A percentile compares a stretch with the other conserved stretches of the same genome.
These are phyloP conservation scores for Phylloporus rhodoxanthus DNA, from an alignment of 768 basidiomycete species.

Conservation along the genomic window DNA sequence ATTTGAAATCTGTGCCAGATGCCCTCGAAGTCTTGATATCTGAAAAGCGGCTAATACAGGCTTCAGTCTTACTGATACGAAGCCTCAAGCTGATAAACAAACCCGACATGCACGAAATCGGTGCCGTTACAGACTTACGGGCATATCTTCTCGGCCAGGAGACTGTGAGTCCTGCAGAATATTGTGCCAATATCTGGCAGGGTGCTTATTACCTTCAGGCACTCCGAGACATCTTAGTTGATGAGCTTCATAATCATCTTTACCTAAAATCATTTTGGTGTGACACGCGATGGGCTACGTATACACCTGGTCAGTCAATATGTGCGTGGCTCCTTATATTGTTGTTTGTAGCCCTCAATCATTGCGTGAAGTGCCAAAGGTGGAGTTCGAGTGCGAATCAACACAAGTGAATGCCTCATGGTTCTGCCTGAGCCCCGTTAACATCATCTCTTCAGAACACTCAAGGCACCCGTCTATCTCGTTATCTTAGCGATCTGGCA, in stretches of 20 bases:
- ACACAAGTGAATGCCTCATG: constrained; percentile 18
- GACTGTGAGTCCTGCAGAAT: constrained; percentile 46
- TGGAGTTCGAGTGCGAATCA: constrained; percentile 56
- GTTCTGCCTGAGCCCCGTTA: constrained; percentile 23
- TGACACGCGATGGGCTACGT: constrained; percentile 86
- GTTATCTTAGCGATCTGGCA: constrained; percentile 59
- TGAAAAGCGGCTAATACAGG: constrained; percentile 88
- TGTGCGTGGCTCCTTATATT: constrained; percentile 45
- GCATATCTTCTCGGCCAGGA: constrained; percentile 84
- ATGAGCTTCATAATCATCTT: constrained; percentile 95
- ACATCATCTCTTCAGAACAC: constrained; percentile 33
- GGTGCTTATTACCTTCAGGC: constrained; percentile 47
- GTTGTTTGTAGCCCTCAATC: constrained; percentile 7
- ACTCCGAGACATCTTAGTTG: constrained; percentile 85
- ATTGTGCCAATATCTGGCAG: neutral
- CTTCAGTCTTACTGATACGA: constrained; percentile 78
- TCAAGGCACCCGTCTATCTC: constrained; percentile 47
- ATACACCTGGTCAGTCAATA: constrained; percentile 68
- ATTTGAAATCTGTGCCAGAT: constrained; percentile 87
- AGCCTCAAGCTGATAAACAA: constrained; percentile 89
- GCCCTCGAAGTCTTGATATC: constrained; percentile 89
- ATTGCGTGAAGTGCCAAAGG: constrained; percentile 47
- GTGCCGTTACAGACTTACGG: constrained; percentile 86
- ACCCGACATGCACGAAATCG: constrained; percentile 89
- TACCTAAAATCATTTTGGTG: constrained; percentile 97